Base-by-base conservation (phyloP, 257 asterid genomes). In the Eucommia ulmoides region DNA sequence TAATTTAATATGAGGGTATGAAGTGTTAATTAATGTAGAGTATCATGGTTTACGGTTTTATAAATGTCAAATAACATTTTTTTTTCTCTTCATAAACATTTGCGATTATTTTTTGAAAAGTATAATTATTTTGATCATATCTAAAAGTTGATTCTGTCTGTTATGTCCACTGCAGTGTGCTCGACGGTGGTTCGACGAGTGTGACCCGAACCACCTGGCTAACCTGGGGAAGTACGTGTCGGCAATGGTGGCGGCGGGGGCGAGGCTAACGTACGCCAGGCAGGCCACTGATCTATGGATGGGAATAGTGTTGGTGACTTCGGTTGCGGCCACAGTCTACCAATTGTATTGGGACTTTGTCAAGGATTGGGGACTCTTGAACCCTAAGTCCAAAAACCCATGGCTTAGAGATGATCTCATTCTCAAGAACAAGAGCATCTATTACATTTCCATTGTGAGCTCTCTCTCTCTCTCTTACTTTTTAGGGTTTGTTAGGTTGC, bases 201-300 rank as follows among this genome's bases (percentile, higher is more conserved):
- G 45, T 33, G 82, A 91, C 19, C 48, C 52, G 16, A 82, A 80
- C 62, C 99, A 86, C 41, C 71, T 86, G 11, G 81, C 81, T 17
- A 91, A 91, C 65, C 66, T 91, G 33, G 96, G 98, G 46, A 91
- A 91, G 78, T 91, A 91, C 35, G 88, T 86, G 6, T 91, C 96
- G 6, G 98, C 98, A 0, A 91, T 91, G 98, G 94, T 86, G 60
- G 98, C 98, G 16, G 98, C 96, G 2, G 94, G 96, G 29, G 96
- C 96, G 16, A 78, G 96, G 70, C 55, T 86, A 22, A 85, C 93
- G 1, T 91, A 78, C n/a, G 61, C 80, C 0, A 65, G 87, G 24
- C 54, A 86, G 45, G 88, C 77, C 1, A 45, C 93, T 10, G 45
- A 23, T 0, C 49, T 74, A 3, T 78, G 93, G 98, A 53, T 78